Conservation (phyloP, 1,139 yeast species). For the Scheffersomyces lignicola region DNA sequence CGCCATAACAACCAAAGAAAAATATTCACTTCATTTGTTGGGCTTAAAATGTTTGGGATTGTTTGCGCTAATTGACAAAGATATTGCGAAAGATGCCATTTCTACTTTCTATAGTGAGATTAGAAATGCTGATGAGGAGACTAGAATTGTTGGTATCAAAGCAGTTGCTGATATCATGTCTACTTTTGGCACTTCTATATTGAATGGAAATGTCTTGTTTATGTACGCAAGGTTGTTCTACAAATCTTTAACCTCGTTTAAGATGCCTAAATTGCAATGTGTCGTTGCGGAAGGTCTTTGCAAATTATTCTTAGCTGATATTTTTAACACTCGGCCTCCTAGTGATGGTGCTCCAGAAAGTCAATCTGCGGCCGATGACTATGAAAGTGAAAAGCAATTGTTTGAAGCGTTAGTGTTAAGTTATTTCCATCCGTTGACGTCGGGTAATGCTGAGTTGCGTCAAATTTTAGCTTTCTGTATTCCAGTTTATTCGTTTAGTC, state of each 20-base stretch:
- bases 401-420: conserved; percentile 71
- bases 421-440: conserved; percentile 71
- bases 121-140: conserved; percentile 61
- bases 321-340: conserved; percentile 33
- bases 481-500: conserved; percentile 88
- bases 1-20: conserved; percentile 64
- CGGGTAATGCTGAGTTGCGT: conserved; percentile 63
- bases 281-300: conserved; percentile 86
- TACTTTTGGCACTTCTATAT: conserved; percentile 68
- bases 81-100: conserved; percentile 65
- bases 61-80: conserved; percentile 69
- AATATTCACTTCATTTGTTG: conserved; percentile 56
- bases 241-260: conserved; percentile 59
- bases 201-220: conserved; percentile 63
- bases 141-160: conserved; percentile 63
- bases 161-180: conserved; percentile 78
- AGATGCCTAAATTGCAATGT: conserved; percentile 69
- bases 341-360: conserved; percentile 14
- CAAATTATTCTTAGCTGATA: conserved; percentile 77
- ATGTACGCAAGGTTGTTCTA: conserved; percentile 68
- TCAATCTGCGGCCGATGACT: conserved; percentile 21
- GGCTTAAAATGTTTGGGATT: conserved; percentile 81
- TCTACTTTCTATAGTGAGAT: conserved; percentile 62
- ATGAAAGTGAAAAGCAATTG: conserved; percentile 40
- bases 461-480: conserved; percentile 87